These are phyloP conservation scores for Sporisorium exsertum DNA, from an alignment of 1,284 basidiomycete species.

Conservation along the genomic window DNA sequence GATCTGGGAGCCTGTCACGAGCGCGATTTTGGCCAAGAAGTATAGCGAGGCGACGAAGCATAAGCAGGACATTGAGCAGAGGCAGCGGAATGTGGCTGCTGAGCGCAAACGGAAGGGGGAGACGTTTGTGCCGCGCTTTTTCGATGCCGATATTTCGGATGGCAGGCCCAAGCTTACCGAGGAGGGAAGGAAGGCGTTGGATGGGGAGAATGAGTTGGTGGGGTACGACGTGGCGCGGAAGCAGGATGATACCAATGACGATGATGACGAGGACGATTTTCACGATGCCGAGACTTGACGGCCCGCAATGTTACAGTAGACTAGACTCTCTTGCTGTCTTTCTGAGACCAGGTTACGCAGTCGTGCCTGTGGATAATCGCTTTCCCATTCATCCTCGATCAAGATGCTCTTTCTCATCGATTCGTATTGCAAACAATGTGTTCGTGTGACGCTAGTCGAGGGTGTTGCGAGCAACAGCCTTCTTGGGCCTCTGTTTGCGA, in stretches of 20 bases:
- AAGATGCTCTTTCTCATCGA: not conserved
- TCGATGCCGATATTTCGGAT: conserved; percentile 78
- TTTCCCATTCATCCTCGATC: not conserved
- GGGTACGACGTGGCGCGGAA: conserved; percentile 35
- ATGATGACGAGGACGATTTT: conserved; percentile 46
- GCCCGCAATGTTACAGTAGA: conserved; percentile 1
- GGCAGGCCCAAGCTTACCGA: conserved; percentile 81
- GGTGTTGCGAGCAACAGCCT: not conserved
- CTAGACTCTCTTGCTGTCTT: not conserved
- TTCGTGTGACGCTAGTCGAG: not conserved
- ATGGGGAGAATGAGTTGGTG: conserved; percentile 57
- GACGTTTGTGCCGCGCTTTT: conserved; percentile 79
- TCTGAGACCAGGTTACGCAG: not conserved
- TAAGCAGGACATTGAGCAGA: conserved; percentile 66
- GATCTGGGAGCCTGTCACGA: conserved; percentile 84
- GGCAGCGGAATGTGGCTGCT: conserved; percentile 58
- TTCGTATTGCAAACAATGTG: not conserved
- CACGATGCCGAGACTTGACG: conserved; percentile 43
- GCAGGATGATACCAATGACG: conserved; percentile 3
- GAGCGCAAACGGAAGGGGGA: conserved; percentile 57
- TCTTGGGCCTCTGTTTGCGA: not conserved
- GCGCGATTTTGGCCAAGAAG: conserved; percentile 81
- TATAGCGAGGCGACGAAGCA: conserved; percentile 72
- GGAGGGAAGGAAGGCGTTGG: conserved; percentile 66
- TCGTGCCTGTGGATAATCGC: not conserved